Evolutionary conservation across 345 rosid genomes (phyloP).

Genomic region (Isatis tinctoria): DNA sequence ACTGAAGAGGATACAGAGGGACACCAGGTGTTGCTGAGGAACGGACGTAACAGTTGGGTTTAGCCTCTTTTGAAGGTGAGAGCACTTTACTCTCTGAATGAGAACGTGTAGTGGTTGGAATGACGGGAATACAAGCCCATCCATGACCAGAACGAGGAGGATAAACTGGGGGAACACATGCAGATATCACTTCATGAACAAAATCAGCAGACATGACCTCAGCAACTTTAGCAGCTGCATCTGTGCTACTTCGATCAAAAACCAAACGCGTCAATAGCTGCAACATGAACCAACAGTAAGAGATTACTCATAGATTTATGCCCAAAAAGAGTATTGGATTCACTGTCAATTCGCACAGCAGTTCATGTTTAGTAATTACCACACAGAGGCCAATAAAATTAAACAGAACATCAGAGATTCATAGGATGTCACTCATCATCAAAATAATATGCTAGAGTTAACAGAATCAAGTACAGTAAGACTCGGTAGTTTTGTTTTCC

Average conservation of each 20-base stretch:
- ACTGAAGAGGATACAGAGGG: constrained; percentile 89
- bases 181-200: constrained; percentile 96
- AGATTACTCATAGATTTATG: background rate
- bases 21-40: constrained; percentile 68
- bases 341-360: background rate
- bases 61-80: constrained; percentile 70
- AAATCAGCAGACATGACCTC: constrained; percentile 95
- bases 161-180: constrained; percentile 96
- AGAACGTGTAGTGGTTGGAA: constrained; percentile 49
- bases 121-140: constrained; percentile 94
- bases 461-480: constrained; percentile 5
- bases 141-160: constrained; percentile 95
- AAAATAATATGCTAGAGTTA: background rate
- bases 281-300: constrained; percentile 33
- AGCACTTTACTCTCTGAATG: constrained; percentile 58
- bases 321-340: background rate
- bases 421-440: background rate
- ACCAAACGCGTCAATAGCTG: constrained; percentile 96
- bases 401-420: background rate
- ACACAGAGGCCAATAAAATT: background rate
- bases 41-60: constrained; percentile 65
- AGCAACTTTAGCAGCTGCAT: constrained; percentile 95
- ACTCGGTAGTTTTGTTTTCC: background rate
- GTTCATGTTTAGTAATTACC: background rate
- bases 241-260: constrained; percentile 91